phyloP scores from a whole-genome alignment of 2,329 filamentous ascomycete genomes.

The Cadophora malorum region DNA sequence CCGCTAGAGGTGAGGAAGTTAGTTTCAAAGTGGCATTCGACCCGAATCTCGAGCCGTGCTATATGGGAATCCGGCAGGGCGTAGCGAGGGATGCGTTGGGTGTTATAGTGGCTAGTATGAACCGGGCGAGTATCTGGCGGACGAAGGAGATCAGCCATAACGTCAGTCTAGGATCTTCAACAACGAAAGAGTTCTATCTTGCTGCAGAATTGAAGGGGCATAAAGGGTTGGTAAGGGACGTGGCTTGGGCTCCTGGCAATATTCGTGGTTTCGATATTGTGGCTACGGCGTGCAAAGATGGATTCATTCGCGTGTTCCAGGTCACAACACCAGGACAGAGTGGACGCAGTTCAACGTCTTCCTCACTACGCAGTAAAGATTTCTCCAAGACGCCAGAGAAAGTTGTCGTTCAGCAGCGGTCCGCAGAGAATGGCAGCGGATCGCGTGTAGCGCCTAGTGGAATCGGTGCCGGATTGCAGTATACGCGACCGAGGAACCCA shows the following conservation, averaged over 20 bases:
- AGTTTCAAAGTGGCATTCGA: slow-evolving; percentile 88
- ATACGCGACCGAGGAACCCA: slow-evolving; percentile 47
- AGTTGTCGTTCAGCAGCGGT: slow-evolving; percentile 37
- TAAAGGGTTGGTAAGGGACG: slow-evolving; percentile 79
- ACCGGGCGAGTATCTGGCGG: slow-evolving; percentile 81
- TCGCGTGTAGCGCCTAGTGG: slow-evolving; percentile 52
- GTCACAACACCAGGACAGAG: slow-evolving; percentile 65
- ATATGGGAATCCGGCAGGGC: slow-evolving; percentile 78
- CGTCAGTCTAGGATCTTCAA: slow-evolving; percentile 59
- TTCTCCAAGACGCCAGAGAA: slow-evolving; percentile 41
- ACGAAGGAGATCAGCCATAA: slow-evolving; percentile 64
- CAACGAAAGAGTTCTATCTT: slow-evolving; percentile 81
- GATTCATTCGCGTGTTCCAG: slow-evolving; percentile 87
- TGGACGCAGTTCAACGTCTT: neutral
- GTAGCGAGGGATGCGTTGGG: slow-evolving; percentile 79
- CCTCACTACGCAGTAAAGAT: slow-evolving; percentile 44
- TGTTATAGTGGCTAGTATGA: slow-evolving; percentile 86
- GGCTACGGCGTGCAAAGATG: slow-evolving; percentile 92
- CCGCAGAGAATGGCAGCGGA: slow-evolving; percentile 34
- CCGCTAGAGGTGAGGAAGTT: slow-evolving; percentile 82
- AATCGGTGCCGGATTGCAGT: slow-evolving; percentile 59
- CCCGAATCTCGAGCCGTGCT: slow-evolving; percentile 82
- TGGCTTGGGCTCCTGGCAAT: slow-evolving; percentile 92
- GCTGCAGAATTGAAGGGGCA: slow-evolving; percentile 79
- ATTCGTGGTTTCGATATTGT: slow-evolving; percentile 89